These are phyloP conservation scores for Kodamaea sagamina DNA, from an alignment of 805 yeast genomes.

Conservation along the genomic window DNA sequence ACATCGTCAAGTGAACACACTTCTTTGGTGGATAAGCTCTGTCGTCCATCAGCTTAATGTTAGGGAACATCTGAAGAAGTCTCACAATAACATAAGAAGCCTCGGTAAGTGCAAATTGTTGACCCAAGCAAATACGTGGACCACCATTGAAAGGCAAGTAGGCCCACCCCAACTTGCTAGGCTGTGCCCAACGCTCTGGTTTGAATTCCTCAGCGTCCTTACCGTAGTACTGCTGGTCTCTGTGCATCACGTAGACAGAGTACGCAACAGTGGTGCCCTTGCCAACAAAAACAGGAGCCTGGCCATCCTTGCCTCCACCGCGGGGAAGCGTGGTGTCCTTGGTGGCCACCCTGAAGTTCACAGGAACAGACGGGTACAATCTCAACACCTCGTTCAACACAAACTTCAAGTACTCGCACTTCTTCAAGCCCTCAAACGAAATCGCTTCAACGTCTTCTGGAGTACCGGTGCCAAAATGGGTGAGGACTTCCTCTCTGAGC, in stretches of 20 bases:
- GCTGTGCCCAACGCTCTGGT: slow-evolving; percentile 27
- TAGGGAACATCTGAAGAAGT: slow-evolving; percentile 26
- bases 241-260: slow-evolving; percentile 45
- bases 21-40: slow-evolving; percentile 34
- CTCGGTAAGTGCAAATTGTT: slow-evolving; percentile 32
- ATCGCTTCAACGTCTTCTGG: slow-evolving; percentile 23
- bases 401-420: slow-evolving; percentile 29
- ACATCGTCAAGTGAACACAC: slow-evolving; percentile 28
- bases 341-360: slow-evolving; percentile 27
- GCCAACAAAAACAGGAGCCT: slow-evolving; percentile 20
- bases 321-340: slow-evolving; percentile 28
- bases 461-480: slow-evolving; percentile 25
- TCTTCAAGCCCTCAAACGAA: slow-evolving; percentile 26
- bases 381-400: slow-evolving; percentile 28
- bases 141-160: slow-evolving; percentile 33
- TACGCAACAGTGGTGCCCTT: slow-evolving; percentile 27
- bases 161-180: slow-evolving; percentile 28
- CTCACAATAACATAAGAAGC: slow-evolving; percentile 29
- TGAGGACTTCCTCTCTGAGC: slow-evolving; percentile 24
- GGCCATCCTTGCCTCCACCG: slow-evolving; percentile 28
- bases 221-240: slow-evolving; percentile 29
- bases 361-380: slow-evolving; percentile 30
- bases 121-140: slow-evolving; percentile 33
- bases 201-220: slow-evolving; percentile 24
- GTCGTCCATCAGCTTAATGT: slow-evolving; percentile 18